phyloP scores from a whole-genome alignment of 2,329 filamentous ascomycete genomes.

The Plectosphaerella plurivora region DNA sequence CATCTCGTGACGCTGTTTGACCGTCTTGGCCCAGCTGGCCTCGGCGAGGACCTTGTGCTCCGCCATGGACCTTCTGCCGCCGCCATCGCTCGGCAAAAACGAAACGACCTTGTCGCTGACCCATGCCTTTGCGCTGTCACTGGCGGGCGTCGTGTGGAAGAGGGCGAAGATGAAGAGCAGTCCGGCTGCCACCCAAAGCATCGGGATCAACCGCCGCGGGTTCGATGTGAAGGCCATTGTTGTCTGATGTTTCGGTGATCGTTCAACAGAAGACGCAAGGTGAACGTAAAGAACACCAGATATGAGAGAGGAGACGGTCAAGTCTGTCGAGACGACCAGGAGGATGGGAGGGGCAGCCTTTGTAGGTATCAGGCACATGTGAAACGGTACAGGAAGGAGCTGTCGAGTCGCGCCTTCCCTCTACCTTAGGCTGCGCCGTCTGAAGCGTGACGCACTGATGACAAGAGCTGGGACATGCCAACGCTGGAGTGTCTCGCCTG shows the following conservation, averaged over 20 bases:
- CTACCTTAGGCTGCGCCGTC: no score
- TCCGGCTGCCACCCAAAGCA: conserved; percentile 16
- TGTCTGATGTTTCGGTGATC: not conserved
- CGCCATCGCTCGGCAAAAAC: conserved; percentile 2
- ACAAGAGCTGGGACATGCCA: no score
- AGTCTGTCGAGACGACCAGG: no score
- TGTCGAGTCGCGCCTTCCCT: no score
- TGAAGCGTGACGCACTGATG: no score
- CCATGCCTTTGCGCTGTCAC: conserved; percentile 15
- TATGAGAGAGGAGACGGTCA: no score
- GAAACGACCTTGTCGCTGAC: conserved; percentile 10
- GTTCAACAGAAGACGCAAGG: no score
- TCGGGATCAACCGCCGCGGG: conserved; percentile 11
- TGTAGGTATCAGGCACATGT: no score
- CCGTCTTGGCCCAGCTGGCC: conserved; percentile 21
- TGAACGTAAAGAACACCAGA: no score
- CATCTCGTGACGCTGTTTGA: conserved; percentile 21
- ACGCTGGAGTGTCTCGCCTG: no score
- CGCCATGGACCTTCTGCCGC: conserved; percentile 7
- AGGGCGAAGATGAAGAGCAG: conserved; percentile 18
- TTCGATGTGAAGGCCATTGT: conserved; percentile 3
- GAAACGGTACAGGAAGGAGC: no score
- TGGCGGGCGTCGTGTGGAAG: conserved; percentile 12
- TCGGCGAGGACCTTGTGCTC: conserved; percentile 15
- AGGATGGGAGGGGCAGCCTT: no score